A percentile compares a stretch with the other conserved stretches of the same genome.
Conservation (phyloP, 169 alveolate species). For the Eimeria falciformis region DNA sequence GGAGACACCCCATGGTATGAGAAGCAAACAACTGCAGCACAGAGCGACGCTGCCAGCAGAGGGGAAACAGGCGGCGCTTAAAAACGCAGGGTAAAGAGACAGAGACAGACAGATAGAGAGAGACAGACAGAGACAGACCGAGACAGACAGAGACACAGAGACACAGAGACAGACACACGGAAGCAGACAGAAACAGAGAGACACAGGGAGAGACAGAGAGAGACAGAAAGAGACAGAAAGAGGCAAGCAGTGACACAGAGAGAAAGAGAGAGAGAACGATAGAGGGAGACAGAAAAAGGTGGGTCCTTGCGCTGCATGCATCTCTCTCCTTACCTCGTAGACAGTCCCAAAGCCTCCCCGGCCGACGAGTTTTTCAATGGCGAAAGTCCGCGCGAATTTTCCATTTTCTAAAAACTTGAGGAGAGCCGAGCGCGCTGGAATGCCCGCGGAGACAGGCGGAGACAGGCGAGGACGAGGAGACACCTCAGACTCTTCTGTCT, state of each 20-base stretch:
- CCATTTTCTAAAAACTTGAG: constrained; percentile 91
- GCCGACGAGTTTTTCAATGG: constrained; percentile 88
- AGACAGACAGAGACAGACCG: too few relatives aligned
- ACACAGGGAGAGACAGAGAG: background rate
- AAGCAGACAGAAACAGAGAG: background rate
- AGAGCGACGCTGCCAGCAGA: too few relatives aligned
- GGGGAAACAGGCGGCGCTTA: too few relatives aligned
- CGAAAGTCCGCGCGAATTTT: constrained; percentile 88
- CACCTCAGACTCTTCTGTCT: background rate
- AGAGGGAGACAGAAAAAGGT: background rate
- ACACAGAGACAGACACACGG: background rate
- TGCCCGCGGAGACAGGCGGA: constrained; percentile 45
- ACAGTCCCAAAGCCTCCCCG: constrained; percentile 94
- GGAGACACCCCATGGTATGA: too few relatives aligned
- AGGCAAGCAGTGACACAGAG: background rate
- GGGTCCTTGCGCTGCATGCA: background rate
- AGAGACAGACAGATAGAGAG: too few relatives aligned
- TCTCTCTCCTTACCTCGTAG: constrained; percentile 72
- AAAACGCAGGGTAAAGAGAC: too few relatives aligned
- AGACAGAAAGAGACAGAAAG: background rate
- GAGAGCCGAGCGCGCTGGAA: constrained; percentile 62
- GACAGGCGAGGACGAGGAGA: background rate
- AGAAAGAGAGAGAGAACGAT: background rate
- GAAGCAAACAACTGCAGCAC: too few relatives aligned
- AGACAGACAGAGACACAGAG: too few relatives aligned